These are phyloP conservation scores for Zoysia matrella DNA, from an alignment of 202 grass and related monocot genomes.

Conservation along the genomic window DNA sequence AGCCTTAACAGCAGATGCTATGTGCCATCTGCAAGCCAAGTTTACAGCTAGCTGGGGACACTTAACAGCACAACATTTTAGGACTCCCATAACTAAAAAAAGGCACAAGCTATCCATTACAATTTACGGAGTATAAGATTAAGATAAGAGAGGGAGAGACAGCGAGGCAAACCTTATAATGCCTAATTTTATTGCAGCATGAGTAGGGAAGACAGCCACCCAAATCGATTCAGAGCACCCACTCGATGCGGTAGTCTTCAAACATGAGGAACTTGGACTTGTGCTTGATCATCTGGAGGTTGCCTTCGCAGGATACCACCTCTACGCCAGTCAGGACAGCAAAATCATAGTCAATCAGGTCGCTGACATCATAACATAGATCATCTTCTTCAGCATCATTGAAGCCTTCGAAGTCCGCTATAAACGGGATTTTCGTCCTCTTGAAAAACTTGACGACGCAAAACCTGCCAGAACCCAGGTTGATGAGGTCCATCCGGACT, in stretches of 20 bases:
- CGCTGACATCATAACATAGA: not conserved
- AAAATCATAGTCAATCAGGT: not conserved
- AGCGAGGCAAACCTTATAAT: too few species aligned
- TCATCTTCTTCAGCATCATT: not conserved
- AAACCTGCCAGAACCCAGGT: not conserved
- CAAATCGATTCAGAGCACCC: not conserved
- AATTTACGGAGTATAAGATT: too few species aligned
- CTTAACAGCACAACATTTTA: too few species aligned
- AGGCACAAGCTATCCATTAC: too few species aligned
- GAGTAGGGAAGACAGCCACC: too few species aligned
- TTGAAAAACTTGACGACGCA: constrained; percentile 9
- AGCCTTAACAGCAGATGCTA: too few species aligned
- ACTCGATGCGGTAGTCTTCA: not conserved
- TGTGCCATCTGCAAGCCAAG: too few species aligned
- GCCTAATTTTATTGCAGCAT: too few species aligned
- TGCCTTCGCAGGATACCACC: not conserved
- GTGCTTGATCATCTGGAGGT: not conserved
- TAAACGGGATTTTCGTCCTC: not conserved
- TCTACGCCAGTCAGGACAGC: not conserved
- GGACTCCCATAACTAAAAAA: too few species aligned
- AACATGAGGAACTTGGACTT: not conserved
- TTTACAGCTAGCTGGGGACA: too few species aligned
- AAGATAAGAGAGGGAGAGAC: too few species aligned
- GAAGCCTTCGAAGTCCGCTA: not conserved
- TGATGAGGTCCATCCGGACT: too few species aligned